These are phyloP conservation scores for Epichloe gansuensis DNA, from an alignment of 2,329 filamentous ascomycete species.

Conservation along the genomic window DNA sequence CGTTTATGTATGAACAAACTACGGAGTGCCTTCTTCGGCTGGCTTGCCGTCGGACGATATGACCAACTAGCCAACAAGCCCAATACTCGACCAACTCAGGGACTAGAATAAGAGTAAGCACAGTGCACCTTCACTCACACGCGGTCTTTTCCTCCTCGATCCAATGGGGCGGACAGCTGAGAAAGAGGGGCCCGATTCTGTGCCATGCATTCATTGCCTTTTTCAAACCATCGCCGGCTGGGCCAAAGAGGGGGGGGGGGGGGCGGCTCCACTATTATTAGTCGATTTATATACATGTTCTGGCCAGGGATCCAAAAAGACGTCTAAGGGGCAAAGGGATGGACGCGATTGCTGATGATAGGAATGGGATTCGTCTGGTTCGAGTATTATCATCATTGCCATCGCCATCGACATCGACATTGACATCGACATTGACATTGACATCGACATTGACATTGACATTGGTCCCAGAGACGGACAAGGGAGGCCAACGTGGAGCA, in stretches of 20 bases:
- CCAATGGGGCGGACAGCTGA: background rate
- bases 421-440: too few species aligned
- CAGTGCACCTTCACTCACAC: too few species aligned
- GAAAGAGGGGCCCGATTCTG: background rate
- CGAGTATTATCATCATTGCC: background rate
- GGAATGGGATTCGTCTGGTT: too few species aligned
- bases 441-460: background rate
- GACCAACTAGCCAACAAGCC: background rate
- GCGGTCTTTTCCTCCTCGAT: too few species aligned
- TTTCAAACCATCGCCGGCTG: background rate
- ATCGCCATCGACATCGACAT: background rate
- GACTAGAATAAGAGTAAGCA: background rate
- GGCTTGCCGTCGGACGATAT: background rate
- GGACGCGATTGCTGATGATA: too few species aligned
- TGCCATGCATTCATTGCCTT: background rate
- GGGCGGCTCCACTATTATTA: too few species aligned
- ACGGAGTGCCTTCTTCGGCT: background rate
- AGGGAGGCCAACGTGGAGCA: too few species aligned
- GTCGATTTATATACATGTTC: background rate
- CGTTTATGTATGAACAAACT: too few species aligned
- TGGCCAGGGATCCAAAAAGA: background rate
- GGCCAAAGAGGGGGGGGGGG: background rate
- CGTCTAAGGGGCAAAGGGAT: background rate
- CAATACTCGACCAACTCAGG: background rate
- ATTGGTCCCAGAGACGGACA: too few species aligned